These are phyloP conservation scores for Geotrichum europaeum DNA, from an alignment of 1,139 yeast species.

Conservation along the genomic window DNA sequence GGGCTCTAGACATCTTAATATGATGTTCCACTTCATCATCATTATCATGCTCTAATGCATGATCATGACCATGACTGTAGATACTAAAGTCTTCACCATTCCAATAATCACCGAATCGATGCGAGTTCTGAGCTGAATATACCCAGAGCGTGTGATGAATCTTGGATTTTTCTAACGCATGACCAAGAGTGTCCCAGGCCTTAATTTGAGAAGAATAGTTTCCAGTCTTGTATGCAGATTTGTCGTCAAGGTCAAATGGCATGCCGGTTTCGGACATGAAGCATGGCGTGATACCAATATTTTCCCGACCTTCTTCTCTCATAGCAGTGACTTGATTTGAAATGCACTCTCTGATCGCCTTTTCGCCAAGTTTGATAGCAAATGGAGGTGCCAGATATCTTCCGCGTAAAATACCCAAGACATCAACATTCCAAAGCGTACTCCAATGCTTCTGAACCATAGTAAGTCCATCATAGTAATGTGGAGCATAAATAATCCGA, in stretches of 20 bases:
- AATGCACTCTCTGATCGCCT: constrained; percentile 64
- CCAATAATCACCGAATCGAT: constrained; percentile 81
- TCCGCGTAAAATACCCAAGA: constrained; percentile 73
- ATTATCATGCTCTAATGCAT: constrained; percentile 1
- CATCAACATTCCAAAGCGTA: constrained; percentile 62
- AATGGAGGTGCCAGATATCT: constrained; percentile 63
- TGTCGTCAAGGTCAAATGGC: constrained; percentile 87
- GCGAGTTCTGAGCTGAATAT: constrained; percentile 61
- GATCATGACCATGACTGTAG: constrained; percentile 35
- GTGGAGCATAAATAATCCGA: constrained; percentile 69
- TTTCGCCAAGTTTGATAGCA: constrained; percentile 72
- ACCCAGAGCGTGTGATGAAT: constrained; percentile 78
- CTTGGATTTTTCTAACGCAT: constrained; percentile 65
- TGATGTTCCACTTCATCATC: background rate
- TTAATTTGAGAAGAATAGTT: constrained; percentile 62
- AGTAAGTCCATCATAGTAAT: constrained; percentile 85
- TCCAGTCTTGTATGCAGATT: constrained; percentile 55
- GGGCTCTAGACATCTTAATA: constrained; percentile 26
- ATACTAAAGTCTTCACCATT: constrained; percentile 85
- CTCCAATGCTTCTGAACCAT: constrained; percentile 76
- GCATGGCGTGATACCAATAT: constrained; percentile 57
- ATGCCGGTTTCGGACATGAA: constrained; percentile 85
- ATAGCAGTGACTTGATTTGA: constrained; percentile 59
- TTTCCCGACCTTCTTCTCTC: constrained; percentile 50
- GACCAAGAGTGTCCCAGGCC: constrained; percentile 72